Conservation (phyloP, 1,284 basidiomycete genomes). For the Farysia itapuensis region DNA sequence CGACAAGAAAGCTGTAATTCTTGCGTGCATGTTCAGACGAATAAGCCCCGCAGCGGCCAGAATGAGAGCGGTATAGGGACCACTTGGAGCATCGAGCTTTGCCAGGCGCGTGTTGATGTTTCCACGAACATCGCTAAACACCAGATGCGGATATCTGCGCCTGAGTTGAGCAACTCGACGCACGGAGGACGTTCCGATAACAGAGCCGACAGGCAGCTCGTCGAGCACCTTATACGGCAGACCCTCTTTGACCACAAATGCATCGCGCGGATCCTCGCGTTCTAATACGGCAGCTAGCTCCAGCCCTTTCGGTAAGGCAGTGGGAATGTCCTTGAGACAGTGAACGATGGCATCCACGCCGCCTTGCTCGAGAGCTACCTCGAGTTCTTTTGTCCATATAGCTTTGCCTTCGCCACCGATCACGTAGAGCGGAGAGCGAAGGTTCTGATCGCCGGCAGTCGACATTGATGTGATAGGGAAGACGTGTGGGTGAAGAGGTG, state of each 20-base stretch:
- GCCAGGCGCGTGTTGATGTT: constrained; percentile 72
- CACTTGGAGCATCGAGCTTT: constrained; percentile 83
- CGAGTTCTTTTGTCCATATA: constrained; percentile 93
- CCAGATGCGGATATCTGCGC: constrained; percentile 74
- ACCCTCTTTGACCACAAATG: constrained; percentile 81
- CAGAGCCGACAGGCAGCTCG: constrained; percentile 82
- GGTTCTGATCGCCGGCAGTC: constrained; percentile 88
- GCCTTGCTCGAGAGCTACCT: constrained; percentile 73
- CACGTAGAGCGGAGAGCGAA: constrained; percentile 67
- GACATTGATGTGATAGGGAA: constrained; percentile 75
- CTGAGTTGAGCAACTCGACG: constrained; percentile 87
- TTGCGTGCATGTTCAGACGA: constrained; percentile 72
- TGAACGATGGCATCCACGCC: constrained; percentile 91
- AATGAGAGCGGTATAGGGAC: constrained; percentile 85
- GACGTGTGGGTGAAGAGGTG: constrained; percentile 25
- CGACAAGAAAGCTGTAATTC: constrained; percentile 76
- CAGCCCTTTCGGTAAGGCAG: constrained; percentile 78
- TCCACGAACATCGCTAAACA: constrained; percentile 76
- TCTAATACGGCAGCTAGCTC: constrained; percentile 82
- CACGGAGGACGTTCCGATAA: constrained; percentile 92
- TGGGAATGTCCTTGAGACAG: constrained; percentile 91
- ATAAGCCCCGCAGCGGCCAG: constrained; percentile 91
- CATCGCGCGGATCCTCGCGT: constrained; percentile 86
- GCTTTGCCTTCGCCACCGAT: constrained; percentile 68
- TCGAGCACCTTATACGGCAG: constrained; percentile 71